Evolutionary conservation across 306 rosid species (phyloP).

Genomic region (Lotus japonicus): DNA sequence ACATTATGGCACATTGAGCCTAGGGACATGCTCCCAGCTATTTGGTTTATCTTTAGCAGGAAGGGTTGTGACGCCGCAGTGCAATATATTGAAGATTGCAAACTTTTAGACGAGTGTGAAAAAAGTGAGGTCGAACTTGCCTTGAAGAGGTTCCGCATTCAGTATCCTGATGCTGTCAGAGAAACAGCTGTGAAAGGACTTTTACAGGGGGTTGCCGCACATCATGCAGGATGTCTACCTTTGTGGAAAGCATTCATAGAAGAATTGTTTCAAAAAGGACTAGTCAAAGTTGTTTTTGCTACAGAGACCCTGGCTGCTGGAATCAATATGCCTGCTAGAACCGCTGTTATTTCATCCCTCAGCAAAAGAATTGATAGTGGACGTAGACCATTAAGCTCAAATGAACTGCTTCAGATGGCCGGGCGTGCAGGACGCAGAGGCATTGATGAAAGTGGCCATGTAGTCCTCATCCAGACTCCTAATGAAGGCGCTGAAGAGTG

Average conservation of each 20-base stretch:
- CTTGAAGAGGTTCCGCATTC: constrained; percentile 76
- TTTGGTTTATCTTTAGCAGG: constrained; percentile 99
- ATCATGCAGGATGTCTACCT: constrained; percentile 97
- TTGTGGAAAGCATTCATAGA: constrained; percentile 92
- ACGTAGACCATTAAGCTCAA: constrained; percentile 58
- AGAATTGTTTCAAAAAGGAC: constrained; percentile 90
- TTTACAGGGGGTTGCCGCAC: constrained; percentile 89
- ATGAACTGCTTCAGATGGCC: constrained; percentile 97
- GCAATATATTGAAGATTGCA: constrained; percentile 70
- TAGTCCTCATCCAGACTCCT: constrained; percentile 79
- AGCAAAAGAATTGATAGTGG: constrained; percentile 78
- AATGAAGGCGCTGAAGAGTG: constrained; percentile 92
- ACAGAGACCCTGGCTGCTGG: constrained; percentile 99
- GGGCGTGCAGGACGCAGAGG: constrained; percentile 99
- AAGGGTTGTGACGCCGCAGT: constrained; percentile 96
- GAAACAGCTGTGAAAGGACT: constrained; percentile 79
- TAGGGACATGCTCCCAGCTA: constrained; percentile 88
- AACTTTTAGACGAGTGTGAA: constrained; percentile 80
- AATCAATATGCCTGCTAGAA: constrained; percentile 97
- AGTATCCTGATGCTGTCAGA: constrained; percentile 92
- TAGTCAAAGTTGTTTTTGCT: constrained; percentile 93
- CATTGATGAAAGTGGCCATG: constrained; percentile 80
- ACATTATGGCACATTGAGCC: constrained; percentile 79
- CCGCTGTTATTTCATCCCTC: constrained; percentile 86
- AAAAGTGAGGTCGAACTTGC: constrained; percentile 81